These are phyloP conservation scores for Rhizopus stolonifer DNA, from an alignment of 371 early-diverging fungal genomes.

Conservation along the genomic window DNA sequence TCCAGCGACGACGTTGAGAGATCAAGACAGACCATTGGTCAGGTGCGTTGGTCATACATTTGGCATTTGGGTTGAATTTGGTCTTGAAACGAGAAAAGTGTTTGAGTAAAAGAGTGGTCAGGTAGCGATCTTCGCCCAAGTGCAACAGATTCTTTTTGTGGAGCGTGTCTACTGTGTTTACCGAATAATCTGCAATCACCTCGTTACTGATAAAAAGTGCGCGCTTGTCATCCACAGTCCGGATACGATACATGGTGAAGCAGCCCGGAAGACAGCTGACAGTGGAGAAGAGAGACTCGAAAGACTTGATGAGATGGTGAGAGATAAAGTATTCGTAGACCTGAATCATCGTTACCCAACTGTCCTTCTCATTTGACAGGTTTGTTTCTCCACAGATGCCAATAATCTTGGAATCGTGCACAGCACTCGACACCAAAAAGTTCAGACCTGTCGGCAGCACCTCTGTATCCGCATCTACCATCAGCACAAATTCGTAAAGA, in stretches of 20 bases:
- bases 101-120: constrained; percentile 98
- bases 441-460: constrained; percentile 86
- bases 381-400: constrained; percentile 94
- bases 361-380: constrained; percentile 84
- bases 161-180: constrained; percentile 94
- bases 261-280: constrained; percentile 98
- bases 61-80: constrained; percentile 94
- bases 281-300: constrained; percentile 98
- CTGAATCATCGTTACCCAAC: constrained; percentile 99
- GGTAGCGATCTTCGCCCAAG: constrained; percentile 87
- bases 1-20: constrained; percentile 98
- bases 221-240: constrained; percentile 73
- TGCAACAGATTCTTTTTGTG: constrained; percentile 92
- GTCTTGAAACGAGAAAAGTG: constrained; percentile 96
- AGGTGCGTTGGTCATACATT: constrained; percentile 96
- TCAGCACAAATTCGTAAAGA: constrained; percentile 88
- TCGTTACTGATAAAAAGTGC: constrained; percentile 89
- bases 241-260: constrained; percentile 94
- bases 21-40: constrained; percentile 91
- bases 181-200: constrained; percentile 91
- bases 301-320: constrained; percentile 97
- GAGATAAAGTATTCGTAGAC: constrained; percentile 99
- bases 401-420: constrained; percentile 85
- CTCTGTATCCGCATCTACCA: constrained; percentile 97
- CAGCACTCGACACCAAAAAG: constrained; percentile 81